A percentile compares a stretch with the other conserved stretches of the same genome.
Conservation (phyloP, 106 monocot species). For the Gastrodia elata region DNA sequence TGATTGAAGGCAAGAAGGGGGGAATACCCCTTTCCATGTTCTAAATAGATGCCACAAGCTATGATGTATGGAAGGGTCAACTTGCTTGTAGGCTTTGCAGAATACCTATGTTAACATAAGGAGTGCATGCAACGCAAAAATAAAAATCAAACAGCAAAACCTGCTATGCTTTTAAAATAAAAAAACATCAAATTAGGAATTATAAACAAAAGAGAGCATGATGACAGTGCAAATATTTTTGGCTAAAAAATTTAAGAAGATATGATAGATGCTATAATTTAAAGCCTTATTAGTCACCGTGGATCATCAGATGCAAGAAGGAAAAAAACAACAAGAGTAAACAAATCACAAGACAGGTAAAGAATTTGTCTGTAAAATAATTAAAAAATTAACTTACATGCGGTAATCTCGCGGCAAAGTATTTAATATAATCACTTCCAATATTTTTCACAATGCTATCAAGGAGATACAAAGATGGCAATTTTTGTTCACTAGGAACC, state of each 20-base stretch:
- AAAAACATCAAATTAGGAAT: background rate
- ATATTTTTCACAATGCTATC: slow-evolving; percentile 99
- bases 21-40: slow-evolving; percentile 96
- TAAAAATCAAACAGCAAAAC: background rate
- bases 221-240: background rate
- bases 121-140: background rate
- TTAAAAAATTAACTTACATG: slow-evolving; percentile 39
- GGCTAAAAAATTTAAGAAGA: background rate
- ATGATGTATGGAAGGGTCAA: slow-evolving; percentile 77
- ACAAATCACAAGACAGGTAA: background rate
- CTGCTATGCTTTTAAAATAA: background rate
- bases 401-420: slow-evolving; percentile 77
- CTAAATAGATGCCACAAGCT: slow-evolving; percentile 98
- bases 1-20: slow-evolving; percentile 48
- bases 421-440: slow-evolving; percentile 88
- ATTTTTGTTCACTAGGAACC: slow-evolving; percentile 91
- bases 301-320: background rate
- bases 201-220: background rate
- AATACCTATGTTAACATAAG: slow-evolving; percentile 56
- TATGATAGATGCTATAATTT: background rate
- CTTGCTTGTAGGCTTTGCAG: slow-evolving; percentile 91
- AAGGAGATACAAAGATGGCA: slow-evolving; percentile 94
- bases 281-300: background rate
- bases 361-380: background rate
- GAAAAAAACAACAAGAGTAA: background rate